These are phyloP conservation scores for Penicillium verrucosum DNA, from an alignment of 2,329 filamentous ascomycete genomes.

Conservation along the genomic window DNA sequence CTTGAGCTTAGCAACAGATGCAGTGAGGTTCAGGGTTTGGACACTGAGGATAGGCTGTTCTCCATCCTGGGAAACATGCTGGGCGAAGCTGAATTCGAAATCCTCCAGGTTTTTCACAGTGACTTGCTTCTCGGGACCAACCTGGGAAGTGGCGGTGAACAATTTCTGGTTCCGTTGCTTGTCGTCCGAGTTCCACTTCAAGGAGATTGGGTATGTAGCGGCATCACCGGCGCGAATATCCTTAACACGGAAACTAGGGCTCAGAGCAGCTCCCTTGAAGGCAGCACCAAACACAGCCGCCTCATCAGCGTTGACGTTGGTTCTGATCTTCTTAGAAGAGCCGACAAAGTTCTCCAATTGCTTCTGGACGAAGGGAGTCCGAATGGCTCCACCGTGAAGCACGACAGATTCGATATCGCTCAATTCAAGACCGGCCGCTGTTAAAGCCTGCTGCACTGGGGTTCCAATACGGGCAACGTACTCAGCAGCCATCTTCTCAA, in stretches of 20 bases:
- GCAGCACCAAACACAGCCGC: conserved; percentile 93
- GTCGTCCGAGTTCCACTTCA: conserved; percentile 70
- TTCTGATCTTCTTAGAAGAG: conserved; percentile 73
- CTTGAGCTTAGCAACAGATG: conserved; percentile 72
- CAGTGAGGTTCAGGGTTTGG: conserved; percentile 80
- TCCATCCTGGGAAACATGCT: conserved; percentile 52
- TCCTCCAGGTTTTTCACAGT: conserved; percentile 79
- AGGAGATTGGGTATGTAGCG: conserved; percentile 67
- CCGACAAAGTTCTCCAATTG: conserved; percentile 74
- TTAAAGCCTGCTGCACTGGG: conserved; percentile 72
- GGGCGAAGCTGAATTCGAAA: conserved; percentile 75
- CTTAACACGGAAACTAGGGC: conserved; percentile 95
- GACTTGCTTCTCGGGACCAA: conserved; percentile 78
- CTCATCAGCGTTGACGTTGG: conserved; percentile 96
- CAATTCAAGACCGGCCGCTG: conserved; percentile 67
- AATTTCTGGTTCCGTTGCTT: conserved; percentile 76
- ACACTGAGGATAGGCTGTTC: conserved; percentile 61
- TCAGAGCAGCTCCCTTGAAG: conserved; percentile 88
- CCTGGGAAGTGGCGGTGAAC: conserved; percentile 72
- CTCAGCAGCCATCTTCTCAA: conserved; percentile 71
- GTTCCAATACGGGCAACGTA: conserved; percentile 66
- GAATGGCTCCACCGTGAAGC: conserved; percentile 82
- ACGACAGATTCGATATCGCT: conserved; percentile 84
- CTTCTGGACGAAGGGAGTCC: conserved; percentile 93
- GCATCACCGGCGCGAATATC: conserved; percentile 84